These are phyloP conservation scores for Phytophthora pseudosyringae DNA, from an alignment of 352 stramenopile genomes.

Conservation along the genomic window DNA sequence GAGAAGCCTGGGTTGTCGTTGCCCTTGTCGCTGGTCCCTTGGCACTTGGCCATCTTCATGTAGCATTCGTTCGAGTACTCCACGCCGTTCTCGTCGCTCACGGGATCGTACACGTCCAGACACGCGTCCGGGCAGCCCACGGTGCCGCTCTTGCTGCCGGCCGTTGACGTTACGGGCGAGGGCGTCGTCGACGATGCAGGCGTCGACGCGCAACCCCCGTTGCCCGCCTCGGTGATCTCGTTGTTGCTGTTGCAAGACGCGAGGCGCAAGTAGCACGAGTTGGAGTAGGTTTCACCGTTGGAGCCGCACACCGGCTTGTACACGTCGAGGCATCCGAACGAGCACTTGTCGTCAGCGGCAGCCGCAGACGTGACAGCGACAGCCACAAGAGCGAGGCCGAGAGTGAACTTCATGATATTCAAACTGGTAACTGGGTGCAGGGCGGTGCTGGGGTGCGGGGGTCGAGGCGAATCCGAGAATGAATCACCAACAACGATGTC, in stretches of 20 bases:
- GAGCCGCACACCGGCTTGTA: slow-evolving; percentile 50
- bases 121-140: slow-evolving; percentile 13
- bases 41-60: slow-evolving; percentile 40
- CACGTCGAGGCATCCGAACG: slow-evolving; percentile 27
- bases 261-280: slow-evolving; percentile 37
- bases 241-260: slow-evolving; percentile 38
- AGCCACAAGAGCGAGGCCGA: slow-evolving; percentile 16
- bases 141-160: background rate
- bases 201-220: slow-evolving; percentile 34
- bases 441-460: no score
- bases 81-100: slow-evolving; percentile 39
- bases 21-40: slow-evolving; percentile 16
- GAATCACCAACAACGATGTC: no score
- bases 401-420: slow-evolving; percentile 36
- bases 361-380: background rate
- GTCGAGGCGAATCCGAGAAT: no score
- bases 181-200: slow-evolving; percentile 3
- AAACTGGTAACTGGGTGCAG: no score
- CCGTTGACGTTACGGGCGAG: background rate
- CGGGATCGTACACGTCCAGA: slow-evolving; percentile 29
- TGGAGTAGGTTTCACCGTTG: slow-evolving; percentile 53
- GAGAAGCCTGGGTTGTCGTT: slow-evolving; percentile 7
- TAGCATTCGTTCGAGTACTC: slow-evolving; percentile 49
- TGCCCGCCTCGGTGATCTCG: slow-evolving; percentile 16
- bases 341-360: slow-evolving; percentile 15